A percentile compares a stretch with the other conserved stretches of the same genome.
These are phyloP conservation scores for Saturnispora bothae DNA, from an alignment of 805 yeast species.

Conservation along the genomic window DNA sequence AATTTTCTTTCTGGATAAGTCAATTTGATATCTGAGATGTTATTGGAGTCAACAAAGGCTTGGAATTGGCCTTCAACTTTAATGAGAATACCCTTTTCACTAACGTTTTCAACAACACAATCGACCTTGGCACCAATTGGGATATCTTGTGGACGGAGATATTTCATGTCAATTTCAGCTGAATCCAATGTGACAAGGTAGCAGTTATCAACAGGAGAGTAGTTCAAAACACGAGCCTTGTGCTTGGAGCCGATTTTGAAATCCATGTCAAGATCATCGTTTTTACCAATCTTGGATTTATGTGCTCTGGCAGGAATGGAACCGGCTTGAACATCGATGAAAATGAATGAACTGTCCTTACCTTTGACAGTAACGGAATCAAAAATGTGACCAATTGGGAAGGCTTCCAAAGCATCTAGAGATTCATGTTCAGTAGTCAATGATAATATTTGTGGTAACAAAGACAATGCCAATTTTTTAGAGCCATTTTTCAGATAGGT, in stretches of 20 bases:
- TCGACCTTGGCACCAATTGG: slow-evolving; percentile 60
- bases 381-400: slow-evolving; percentile 67
- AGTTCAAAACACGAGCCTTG: slow-evolving; percentile 69
- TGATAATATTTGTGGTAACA: slow-evolving; percentile 36
- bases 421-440: slow-evolving; percentile 13
- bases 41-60: slow-evolving; percentile 64
- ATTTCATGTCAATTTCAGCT: slow-evolving; percentile 50
- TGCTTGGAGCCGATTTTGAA: slow-evolving; percentile 59
- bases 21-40: slow-evolving; percentile 75
- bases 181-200: slow-evolving; percentile 64
- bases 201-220: slow-evolving; percentile 52
- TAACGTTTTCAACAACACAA: slow-evolving; percentile 45
- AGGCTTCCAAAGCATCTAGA: slow-evolving; percentile 40
- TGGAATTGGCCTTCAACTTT: slow-evolving; percentile 56
- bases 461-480: slow-evolving; percentile 55
- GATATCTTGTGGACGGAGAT: slow-evolving; percentile 58
- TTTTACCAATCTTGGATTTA: slow-evolving; percentile 53
- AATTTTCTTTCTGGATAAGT: slow-evolving; percentile 88
- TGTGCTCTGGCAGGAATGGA: slow-evolving; percentile 63
- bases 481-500: slow-evolving; percentile 37
- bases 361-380: slow-evolving; percentile 52
- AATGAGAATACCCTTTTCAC: slow-evolving; percentile 60
- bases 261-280: slow-evolving; percentile 33
- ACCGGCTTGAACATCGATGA: slow-evolving; percentile 46
- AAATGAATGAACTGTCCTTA: slow-evolving; percentile 45